Evolutionary conservation across 176 grass and related monocot genomes (phyloP).

Genomic region (Oropetium thomaeum): DNA sequence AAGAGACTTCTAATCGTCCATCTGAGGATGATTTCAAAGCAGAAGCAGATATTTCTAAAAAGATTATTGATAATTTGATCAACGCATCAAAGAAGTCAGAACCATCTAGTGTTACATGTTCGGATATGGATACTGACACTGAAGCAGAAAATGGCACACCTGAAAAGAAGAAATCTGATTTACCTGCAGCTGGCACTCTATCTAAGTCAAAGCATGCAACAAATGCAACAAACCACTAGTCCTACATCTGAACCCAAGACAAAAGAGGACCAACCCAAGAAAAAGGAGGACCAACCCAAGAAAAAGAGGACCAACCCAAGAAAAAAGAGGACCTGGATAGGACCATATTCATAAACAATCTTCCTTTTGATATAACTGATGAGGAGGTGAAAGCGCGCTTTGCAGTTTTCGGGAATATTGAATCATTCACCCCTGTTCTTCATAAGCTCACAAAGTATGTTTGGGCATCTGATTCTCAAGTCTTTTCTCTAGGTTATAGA

Average conservation of each 20-base stretch:
- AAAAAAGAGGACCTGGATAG: slow-evolving; percentile 64
- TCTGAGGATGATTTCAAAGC: slow-evolving; percentile 55
- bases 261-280: too few species aligned
- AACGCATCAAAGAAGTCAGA: slow-evolving; percentile 60
- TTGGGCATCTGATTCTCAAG: not conserved
- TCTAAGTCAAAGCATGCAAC: slow-evolving; percentile 18
- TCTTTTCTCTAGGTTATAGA: not conserved
- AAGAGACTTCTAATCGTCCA: slow-evolving; percentile 36
- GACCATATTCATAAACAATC: slow-evolving; percentile 93
- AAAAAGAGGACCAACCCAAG: too few species aligned
- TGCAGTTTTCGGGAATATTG: slow-evolving; percentile 75
- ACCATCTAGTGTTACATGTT: slow-evolving; percentile 29
- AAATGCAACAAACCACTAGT: slow-evolving; percentile 19
- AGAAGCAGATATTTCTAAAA: slow-evolving; percentile 81
- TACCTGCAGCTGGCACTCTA: slow-evolving; percentile 24
- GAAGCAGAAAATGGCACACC: slow-evolving; percentile 20
- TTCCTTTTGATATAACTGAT: slow-evolving; percentile 76
- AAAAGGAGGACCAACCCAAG: too few species aligned
- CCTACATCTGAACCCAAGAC: slow-evolving; percentile 27
- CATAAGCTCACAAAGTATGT: slow-evolving; percentile 97
- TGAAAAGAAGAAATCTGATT: slow-evolving; percentile 43
- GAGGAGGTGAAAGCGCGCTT: slow-evolving; percentile 79
- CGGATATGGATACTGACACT: slow-evolving; percentile 45
- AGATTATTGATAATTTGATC: slow-evolving; percentile 79
- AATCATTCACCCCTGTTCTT: slow-evolving; percentile 84